Evolutionary conservation across 202 grass and related monocot species (phyloP).

Genomic region (Zizania palustris): DNA sequence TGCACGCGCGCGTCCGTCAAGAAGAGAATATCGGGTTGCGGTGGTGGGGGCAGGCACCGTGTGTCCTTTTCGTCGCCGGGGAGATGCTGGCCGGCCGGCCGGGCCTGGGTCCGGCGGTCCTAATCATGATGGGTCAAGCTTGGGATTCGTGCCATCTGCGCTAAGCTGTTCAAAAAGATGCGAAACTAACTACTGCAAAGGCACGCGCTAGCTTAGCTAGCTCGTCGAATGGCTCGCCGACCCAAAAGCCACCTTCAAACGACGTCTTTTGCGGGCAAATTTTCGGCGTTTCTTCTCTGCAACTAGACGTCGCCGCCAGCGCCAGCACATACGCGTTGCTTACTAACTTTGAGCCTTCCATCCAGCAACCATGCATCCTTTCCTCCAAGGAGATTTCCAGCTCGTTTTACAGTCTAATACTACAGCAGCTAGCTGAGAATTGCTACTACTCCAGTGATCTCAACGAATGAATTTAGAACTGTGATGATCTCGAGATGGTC

Average conservation of each 20-base stretch:
- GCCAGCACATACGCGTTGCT: neutral
- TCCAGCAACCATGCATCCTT: too few species aligned
- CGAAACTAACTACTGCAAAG: neutral
- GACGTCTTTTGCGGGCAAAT: neutral
- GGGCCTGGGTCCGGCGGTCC: neutral
- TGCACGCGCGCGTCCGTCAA: slow-evolving; percentile 33
- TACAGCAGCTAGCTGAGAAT: too few species aligned
- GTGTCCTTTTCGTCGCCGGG: slow-evolving; percentile 42
- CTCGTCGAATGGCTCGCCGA: neutral
- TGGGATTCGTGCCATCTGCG: slow-evolving; percentile 50
- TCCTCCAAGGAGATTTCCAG: too few species aligned
- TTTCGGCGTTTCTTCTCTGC: neutral
- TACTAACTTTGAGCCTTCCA: too few species aligned
- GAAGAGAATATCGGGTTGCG: slow-evolving; percentile 32
- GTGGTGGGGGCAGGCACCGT: slow-evolving; percentile 16
- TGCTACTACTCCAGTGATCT: too few species aligned
- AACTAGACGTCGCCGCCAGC: neutral
- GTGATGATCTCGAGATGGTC: neutral
- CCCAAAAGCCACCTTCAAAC: neutral
- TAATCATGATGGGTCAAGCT: slow-evolving; percentile 52
- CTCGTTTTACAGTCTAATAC: too few species aligned
- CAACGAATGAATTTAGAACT: neutral
- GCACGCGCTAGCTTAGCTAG: slow-evolving; percentile 28
- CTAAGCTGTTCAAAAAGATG: slow-evolving; percentile 43
- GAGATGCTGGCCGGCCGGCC: neutral